Evolutionary conservation across 116 monocot genomes (phyloP).

Genomic region (Zostera marina): DNA sequence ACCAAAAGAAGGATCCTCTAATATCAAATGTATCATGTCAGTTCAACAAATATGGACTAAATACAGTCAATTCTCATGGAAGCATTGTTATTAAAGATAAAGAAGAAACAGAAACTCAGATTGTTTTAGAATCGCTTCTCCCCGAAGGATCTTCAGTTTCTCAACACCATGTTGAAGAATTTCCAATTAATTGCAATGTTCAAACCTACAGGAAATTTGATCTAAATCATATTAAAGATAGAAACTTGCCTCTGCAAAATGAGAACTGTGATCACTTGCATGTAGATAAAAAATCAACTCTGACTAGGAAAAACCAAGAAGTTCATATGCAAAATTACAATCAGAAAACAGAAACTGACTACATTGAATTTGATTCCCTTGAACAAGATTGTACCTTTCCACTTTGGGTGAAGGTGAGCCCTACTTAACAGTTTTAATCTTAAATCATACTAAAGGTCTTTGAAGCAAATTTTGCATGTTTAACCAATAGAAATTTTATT

Average conservation of each 20-base stretch:
- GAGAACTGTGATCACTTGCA: slow-evolving; percentile 10
- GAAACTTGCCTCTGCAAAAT: slow-evolving; percentile 4
- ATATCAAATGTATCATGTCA: slow-evolving; percentile 7
- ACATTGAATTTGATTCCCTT: slow-evolving; percentile 9
- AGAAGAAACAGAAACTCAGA: slow-evolving; percentile 2
- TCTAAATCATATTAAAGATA: slow-evolving; percentile 13
- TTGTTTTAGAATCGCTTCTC: slow-evolving; percentile 6
- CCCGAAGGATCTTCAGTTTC: slow-evolving; percentile 12
- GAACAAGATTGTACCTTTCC: slow-evolving; percentile 46
- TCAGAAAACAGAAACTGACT: slow-evolving; percentile 14
- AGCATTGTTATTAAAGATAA: slow-evolving; percentile 7
- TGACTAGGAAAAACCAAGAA: slow-evolving; percentile 6
- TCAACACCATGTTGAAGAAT: slow-evolving; percentile 7
- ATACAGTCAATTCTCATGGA: slow-evolving; percentile 3
- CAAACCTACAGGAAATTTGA: slow-evolving; percentile 11
- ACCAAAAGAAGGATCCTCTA: slow-evolving; percentile 7
- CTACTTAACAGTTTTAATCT: neutral
- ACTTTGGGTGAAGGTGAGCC: slow-evolving; percentile 89
- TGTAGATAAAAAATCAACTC: neutral
- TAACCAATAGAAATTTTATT: neutral
- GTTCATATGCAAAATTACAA: slow-evolving; percentile 8
- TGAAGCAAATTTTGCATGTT: neutral
- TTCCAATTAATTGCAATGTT: slow-evolving; percentile 9
- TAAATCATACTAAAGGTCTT: neutral
- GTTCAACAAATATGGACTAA: neutral